A percentile compares a stretch with the other conserved stretches of the same genome.
These are phyloP conservation scores for Orbilia javanica DNA, from an alignment of 2,329 filamentous ascomycete species.

Conservation along the genomic window DNA sequence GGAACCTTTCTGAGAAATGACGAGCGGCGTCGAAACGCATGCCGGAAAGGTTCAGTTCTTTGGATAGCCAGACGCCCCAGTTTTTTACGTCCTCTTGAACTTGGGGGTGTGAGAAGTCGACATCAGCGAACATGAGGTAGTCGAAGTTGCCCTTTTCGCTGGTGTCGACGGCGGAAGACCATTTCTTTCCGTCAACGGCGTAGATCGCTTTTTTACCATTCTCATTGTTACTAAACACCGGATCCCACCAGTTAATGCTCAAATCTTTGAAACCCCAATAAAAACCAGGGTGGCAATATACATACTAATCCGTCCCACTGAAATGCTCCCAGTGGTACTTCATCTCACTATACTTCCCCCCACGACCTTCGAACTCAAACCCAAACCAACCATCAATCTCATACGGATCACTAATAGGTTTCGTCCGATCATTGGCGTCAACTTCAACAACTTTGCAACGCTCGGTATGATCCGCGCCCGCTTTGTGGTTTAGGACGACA, in stretches of 20 bases:
- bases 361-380: slow-evolving; percentile 75
- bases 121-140: slow-evolving; percentile 79
- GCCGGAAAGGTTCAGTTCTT: slow-evolving; percentile 73
- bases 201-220: slow-evolving; percentile 74
- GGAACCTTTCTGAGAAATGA: slow-evolving; percentile 78
- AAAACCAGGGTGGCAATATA: background rate
- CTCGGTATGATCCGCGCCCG: slow-evolving; percentile 76
- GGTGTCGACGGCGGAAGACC: slow-evolving; percentile 73
- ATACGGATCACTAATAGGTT: slow-evolving; percentile 70
- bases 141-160: slow-evolving; percentile 77
- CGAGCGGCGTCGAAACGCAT: slow-evolving; percentile 80
- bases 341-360: slow-evolving; percentile 72
- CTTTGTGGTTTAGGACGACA: slow-evolving; percentile 79
- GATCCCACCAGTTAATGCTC: background rate
- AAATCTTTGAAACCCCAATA: background rate
- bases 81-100: slow-evolving; percentile 74
- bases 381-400: slow-evolving; percentile 78
- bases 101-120: slow-evolving; percentile 75
- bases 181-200: slow-evolving; percentile 75
- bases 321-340: slow-evolving; percentile 72
- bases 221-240: slow-evolving; percentile 58
- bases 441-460: slow-evolving; percentile 75
- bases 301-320: slow-evolving; percentile 57
- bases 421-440: slow-evolving; percentile 72
- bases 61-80: slow-evolving; percentile 77